Conservation (phyloP, 2,329 filamentous ascomycete species). For the Claviceps citrina region DNA sequence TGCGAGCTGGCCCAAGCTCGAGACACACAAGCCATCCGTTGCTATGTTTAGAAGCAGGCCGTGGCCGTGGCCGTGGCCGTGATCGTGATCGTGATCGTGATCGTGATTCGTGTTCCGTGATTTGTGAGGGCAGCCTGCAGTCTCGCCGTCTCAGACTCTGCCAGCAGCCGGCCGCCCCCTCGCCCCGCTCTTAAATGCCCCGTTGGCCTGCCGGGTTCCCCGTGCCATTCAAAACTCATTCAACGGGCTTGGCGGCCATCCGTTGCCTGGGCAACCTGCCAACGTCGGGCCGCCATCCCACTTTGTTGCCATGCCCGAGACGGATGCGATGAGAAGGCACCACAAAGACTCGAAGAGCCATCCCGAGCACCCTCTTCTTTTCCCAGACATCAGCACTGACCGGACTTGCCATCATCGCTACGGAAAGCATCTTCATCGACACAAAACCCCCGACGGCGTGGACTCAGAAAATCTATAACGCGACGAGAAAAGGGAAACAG, state of each 20-base stretch:
- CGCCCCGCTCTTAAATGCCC: not conserved
- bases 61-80: not conserved
- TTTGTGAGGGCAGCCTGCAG: too few species aligned
- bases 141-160: too few species aligned
- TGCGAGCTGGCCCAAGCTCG: too few species aligned
- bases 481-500: not conserved
- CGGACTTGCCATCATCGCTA: not conserved
- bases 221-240: not conserved
- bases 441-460: not conserved
- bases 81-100: too few species aligned
- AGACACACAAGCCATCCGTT: too few species aligned
- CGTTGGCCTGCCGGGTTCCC: conserved; percentile 17
- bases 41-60: not conserved
- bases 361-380: not conserved
- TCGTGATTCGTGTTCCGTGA: too few species aligned
- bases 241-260: not conserved
- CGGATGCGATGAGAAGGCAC: not conserved
- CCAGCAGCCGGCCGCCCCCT: too few species aligned
- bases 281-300: conserved; percentile 6
- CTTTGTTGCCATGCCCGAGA: conserved; percentile 7
- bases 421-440: conserved; percentile 2
- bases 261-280: conserved; percentile 22
- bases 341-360: conserved; percentile 1
- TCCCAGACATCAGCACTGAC: not conserved
- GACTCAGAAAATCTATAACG: not conserved